These are phyloP conservation scores for Kodamaea alishanica DNA, from an alignment of 1,139 yeast genomes.

Conservation along the genomic window DNA sequence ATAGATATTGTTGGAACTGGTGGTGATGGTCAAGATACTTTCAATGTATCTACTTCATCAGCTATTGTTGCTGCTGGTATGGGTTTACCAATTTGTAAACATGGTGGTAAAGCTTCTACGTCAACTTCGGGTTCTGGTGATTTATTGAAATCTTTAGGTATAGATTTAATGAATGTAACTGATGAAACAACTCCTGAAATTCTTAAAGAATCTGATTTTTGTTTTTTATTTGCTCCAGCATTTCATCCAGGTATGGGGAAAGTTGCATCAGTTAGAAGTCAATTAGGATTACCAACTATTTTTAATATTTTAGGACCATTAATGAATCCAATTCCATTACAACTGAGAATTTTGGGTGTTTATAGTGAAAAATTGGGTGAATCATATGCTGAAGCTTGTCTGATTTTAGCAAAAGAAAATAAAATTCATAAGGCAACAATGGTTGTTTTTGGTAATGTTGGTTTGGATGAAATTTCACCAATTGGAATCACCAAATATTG, in stretches of 20 bases:
- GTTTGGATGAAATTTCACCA: constrained; percentile 91
- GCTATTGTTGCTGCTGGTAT: constrained; percentile 94
- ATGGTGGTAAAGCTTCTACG: constrained; percentile 96
- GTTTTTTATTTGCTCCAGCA: constrained; percentile 87
- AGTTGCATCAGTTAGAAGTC: constrained; percentile 72
- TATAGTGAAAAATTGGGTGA: constrained; percentile 75
- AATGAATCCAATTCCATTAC: constrained; percentile 83
- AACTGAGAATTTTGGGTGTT: constrained; percentile 84
- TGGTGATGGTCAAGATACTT: constrained; percentile 96
- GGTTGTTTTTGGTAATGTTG: constrained; percentile 90
- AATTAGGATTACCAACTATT: constrained; percentile 84
- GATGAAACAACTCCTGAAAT: constrained; percentile 62
- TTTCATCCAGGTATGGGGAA: constrained; percentile 92
- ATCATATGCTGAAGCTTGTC: constrained; percentile 79
- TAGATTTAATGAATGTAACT: constrained; percentile 68
- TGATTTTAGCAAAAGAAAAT: constrained; percentile 45
- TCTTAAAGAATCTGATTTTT: constrained; percentile 53
- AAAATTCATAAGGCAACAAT: constrained; percentile 54
- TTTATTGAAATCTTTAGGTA: constrained; percentile 69
- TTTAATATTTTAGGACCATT: constrained; percentile 93
- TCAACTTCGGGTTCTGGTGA: constrained; percentile 94
- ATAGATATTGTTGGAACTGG: constrained; percentile 97
- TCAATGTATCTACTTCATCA: constrained; percentile 91
- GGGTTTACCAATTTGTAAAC: constrained; percentile 78
- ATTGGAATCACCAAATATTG: constrained; percentile 78